phyloP scores from a whole-genome alignment of 805 yeast genomes.

The Nakazawaea wyomingensis region DNA sequence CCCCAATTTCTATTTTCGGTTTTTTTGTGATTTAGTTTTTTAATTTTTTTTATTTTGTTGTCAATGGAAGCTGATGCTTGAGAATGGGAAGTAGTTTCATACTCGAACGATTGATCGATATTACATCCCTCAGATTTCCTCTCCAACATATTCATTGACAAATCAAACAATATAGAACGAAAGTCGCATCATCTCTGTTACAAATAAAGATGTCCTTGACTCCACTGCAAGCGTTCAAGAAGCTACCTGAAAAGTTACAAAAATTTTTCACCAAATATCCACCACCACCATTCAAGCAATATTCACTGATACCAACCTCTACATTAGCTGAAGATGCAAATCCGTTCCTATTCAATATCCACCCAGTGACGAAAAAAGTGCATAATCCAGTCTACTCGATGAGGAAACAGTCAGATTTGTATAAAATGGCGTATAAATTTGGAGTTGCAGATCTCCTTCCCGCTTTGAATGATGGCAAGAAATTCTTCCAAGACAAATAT shows the following conservation, averaged over 20 bases:
- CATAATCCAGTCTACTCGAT: slow-evolving; percentile 76
- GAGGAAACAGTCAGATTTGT: slow-evolving; percentile 78
- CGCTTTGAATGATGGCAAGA: slow-evolving; percentile 49
- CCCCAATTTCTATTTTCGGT: too few relatives aligned
- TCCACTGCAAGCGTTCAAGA: slow-evolving; percentile 28
- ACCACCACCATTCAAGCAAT: slow-evolving; percentile 70
- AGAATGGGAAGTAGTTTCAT: too few relatives aligned
- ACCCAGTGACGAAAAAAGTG: slow-evolving; percentile 72
- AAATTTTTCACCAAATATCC: slow-evolving; percentile 79
- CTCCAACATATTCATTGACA: too few relatives aligned
- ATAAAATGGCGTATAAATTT: slow-evolving; percentile 72
- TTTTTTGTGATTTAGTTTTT: too few relatives aligned
- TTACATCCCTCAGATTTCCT: too few relatives aligned
- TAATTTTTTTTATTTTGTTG: too few relatives aligned
- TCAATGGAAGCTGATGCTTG: too few relatives aligned
- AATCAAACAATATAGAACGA: too few relatives aligned
- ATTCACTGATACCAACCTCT: slow-evolving; percentile 58
- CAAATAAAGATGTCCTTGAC: slow-evolving; percentile 16
- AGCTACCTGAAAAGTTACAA: slow-evolving; percentile 66
- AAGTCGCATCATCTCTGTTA: background rate
- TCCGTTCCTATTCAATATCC: slow-evolving; percentile 82
- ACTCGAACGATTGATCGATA: too few relatives aligned
- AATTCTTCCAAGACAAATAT: slow-evolving; percentile 76
- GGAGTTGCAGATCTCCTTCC: slow-evolving; percentile 83
- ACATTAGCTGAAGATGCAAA: slow-evolving; percentile 69